These are phyloP conservation scores for Solanum chaucha DNA, from an alignment of 257 asterid species.

Conservation along the genomic window DNA sequence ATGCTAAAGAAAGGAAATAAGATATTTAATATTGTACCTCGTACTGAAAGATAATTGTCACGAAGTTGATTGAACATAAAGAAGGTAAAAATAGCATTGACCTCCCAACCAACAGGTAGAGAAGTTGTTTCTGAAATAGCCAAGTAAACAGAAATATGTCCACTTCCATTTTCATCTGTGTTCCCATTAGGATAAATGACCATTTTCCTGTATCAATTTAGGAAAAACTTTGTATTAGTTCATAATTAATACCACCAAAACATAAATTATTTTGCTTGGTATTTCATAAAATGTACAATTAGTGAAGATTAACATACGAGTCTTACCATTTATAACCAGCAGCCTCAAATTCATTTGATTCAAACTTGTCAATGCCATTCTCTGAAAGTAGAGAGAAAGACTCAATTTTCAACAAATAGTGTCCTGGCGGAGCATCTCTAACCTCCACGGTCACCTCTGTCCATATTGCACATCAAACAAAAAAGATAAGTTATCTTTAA, in stretches of 20 bases:
- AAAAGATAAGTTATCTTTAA: too few species aligned
- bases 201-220: background rate
- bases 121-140: background rate
- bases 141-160: slow-evolving; percentile 1
- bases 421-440: background rate
- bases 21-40: background rate
- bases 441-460: background rate
- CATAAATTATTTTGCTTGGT: too few species aligned
- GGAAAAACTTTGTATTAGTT: too few species aligned
- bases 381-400: background rate
- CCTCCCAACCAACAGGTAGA: background rate
- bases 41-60: background rate
- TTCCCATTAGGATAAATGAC: too few species aligned
- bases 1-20: too few species aligned
- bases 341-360: background rate
- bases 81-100: background rate
- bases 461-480: background rate
- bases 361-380: background rate
- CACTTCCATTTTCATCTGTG: too few species aligned
- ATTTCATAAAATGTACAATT: too few species aligned
- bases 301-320: background rate
- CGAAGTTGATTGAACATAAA: background rate
- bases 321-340: background rate
- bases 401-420: background rate
- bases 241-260: too few species aligned